Conservation (phyloP, 164 flowering plant genomes). For the Saururus chinensis region DNA sequence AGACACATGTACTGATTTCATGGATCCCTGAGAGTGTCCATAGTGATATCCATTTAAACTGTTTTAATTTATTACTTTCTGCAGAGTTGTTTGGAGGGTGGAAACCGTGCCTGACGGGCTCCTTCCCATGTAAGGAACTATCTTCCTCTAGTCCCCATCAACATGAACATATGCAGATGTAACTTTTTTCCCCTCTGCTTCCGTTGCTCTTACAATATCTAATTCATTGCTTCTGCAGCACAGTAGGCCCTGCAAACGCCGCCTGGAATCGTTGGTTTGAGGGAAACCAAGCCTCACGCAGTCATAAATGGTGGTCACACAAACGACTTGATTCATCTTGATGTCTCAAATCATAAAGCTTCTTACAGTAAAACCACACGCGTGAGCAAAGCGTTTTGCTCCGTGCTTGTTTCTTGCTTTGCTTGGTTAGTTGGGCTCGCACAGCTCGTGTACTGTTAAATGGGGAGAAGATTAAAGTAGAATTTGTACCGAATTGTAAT, state of each 20-base stretch:
- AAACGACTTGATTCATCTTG: background rate
- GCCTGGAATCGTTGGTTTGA: constrained; percentile 4
- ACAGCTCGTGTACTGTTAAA: background rate
- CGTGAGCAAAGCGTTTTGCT: background rate
- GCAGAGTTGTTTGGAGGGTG: background rate
- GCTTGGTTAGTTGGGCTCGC: background rate
- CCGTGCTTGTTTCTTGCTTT: background rate
- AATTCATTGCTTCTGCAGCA: background rate
- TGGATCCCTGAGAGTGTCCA: background rate
- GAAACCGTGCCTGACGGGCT: constrained; percentile 1
- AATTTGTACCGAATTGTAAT: too few relatives aligned
- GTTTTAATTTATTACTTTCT: background rate
- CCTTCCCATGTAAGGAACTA: background rate
- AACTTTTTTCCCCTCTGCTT: background rate
- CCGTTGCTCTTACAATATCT: background rate
- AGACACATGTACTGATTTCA: background rate
- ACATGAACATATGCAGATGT: background rate
- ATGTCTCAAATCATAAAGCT: background rate
- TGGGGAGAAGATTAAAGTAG: background rate
- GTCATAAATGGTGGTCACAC: constrained; percentile 1
- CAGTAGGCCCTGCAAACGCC: background rate
- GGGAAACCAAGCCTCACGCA: background rate
- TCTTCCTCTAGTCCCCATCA: background rate
- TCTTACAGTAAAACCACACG: background rate
- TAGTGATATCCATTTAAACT: background rate